A percentile compares a stretch with the other conserved stretches of the same genome.
These are phyloP conservation scores for Candida ovalis DNA, from an alignment of 805 yeast species.

Conservation along the genomic window DNA sequence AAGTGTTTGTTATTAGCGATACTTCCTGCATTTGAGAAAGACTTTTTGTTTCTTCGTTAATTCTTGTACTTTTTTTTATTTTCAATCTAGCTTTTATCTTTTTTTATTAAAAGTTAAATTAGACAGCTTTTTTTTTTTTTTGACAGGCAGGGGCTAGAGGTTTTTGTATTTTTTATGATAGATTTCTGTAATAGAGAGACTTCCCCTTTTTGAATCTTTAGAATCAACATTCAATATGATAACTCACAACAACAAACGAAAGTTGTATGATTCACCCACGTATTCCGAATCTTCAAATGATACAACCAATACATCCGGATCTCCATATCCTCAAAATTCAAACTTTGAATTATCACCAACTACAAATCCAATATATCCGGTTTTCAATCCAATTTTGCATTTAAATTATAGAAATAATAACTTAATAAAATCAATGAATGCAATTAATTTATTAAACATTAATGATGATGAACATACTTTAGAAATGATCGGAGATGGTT, in stretches of 20 bases:
- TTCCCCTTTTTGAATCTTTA: no score
- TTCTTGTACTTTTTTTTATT: no score
- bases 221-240: neutral
- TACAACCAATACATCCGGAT: neutral
- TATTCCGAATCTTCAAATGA: neutral
- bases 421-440: slow-evolving; percentile 13
- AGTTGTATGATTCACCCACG: slow-evolving; percentile 1
- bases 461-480: slow-evolving; percentile 16
- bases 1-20: no score
- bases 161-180: neutral
- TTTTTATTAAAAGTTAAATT: no score
- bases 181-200: no score
- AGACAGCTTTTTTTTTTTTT: no score
- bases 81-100: no score
- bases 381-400: slow-evolving; percentile 24
- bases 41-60: no score
- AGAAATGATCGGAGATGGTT: slow-evolving; percentile 23
- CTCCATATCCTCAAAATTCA: neutral
- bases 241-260: neutral
- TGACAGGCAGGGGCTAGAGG: no score
- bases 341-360: slow-evolving; percentile 1
- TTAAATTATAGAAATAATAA: slow-evolving; percentile 16
- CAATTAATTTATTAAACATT: slow-evolving; percentile 9
- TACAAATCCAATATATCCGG: slow-evolving; percentile 9
- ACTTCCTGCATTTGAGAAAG: no score